A percentile compares a stretch with the other conserved stretches of the same genome.
Conservation (phyloP, 2,329 filamentous ascomycete species). For the Colletotrichum sp. region DNA sequence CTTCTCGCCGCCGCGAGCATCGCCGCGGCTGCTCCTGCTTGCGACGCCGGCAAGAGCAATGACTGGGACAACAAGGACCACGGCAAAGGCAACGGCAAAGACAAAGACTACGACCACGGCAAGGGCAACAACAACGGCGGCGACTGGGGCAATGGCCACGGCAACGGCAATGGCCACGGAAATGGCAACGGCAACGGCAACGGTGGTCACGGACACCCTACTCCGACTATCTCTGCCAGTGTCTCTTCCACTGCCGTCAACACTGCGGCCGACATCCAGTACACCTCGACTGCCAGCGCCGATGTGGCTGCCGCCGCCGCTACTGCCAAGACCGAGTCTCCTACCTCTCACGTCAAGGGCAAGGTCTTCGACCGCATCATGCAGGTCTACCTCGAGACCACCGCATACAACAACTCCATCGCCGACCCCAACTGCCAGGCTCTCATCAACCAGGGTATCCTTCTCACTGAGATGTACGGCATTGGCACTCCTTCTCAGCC, state of each 20-base stretch:
- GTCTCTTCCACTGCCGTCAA: neutral
- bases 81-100: neutral
- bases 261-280: slow-evolving; percentile 23
- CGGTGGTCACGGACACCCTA: neutral
- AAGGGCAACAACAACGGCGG: neutral
- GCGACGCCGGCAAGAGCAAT: neutral
- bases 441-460: slow-evolving; percentile 34
- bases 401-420: slow-evolving; percentile 67
- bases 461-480: slow-evolving; percentile 44
- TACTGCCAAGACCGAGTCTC: slow-evolving; percentile 64
- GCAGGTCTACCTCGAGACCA: slow-evolving; percentile 81
- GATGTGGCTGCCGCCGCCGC: slow-evolving; percentile 62
- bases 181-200: neutral
- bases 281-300: slow-evolving; percentile 56
- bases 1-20: neutral
- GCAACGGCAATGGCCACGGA: neutral
- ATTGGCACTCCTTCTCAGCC: slow-evolving; percentile 69
- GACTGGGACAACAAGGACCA: neutral
- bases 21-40: neutral
- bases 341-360: slow-evolving; percentile 69
- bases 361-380: slow-evolving; percentile 76
- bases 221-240: neutral
- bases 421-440: slow-evolving; percentile 52
- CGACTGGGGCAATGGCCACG: neutral
- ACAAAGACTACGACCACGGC: neutral